Conservation (phyloP, 2,329 filamentous ascomycete species). For the Corinectria fuckeliana region DNA sequence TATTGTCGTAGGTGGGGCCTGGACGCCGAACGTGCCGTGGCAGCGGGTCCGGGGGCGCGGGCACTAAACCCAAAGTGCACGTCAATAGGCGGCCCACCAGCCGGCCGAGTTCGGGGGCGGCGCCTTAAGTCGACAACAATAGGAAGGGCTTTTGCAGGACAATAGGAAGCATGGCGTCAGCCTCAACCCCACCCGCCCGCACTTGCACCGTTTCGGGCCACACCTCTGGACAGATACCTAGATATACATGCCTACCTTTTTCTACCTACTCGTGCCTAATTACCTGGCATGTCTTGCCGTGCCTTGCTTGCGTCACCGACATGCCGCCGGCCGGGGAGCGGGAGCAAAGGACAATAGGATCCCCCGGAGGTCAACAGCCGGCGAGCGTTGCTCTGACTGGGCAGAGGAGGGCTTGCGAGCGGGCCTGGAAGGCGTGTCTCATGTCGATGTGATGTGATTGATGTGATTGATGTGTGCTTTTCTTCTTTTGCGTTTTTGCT, state of each 20-base stretch:
- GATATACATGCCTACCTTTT: too few relatives aligned
- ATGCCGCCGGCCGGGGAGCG: not conserved
- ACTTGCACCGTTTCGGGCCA: not conserved
- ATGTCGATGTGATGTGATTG: not conserved
- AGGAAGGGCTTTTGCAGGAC: slow-evolving; percentile 36
- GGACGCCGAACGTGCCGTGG: too few relatives aligned
- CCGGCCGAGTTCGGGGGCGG: slow-evolving; percentile 23
- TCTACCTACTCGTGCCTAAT: too few relatives aligned
- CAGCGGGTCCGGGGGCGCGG: slow-evolving; percentile 33
- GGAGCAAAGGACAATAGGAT: slow-evolving; percentile 16
- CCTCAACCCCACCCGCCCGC: slow-evolving; percentile 17
- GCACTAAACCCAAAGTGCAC: slow-evolving; percentile 37
- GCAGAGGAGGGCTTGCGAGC: not conserved
- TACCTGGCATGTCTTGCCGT: not conserved
- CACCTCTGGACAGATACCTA: too few relatives aligned
- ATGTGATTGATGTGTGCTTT: not conserved
- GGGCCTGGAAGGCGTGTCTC: not conserved
- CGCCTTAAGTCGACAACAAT: slow-evolving; percentile 40
- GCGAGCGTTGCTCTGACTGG: too few relatives aligned
- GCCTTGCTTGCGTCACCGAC: slow-evolving; percentile 5
- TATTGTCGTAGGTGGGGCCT: too few relatives aligned
- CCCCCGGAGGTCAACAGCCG: too few relatives aligned
- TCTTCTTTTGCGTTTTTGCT: not conserved
- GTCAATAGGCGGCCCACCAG: slow-evolving; percentile 37
- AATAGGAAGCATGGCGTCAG: slow-evolving; percentile 39